Percentiles rank a stretch among this genome's conserved stretches.
phyloP scores from a whole-genome alignment of 306 rosid species.

The Cicer judaicum region DNA sequence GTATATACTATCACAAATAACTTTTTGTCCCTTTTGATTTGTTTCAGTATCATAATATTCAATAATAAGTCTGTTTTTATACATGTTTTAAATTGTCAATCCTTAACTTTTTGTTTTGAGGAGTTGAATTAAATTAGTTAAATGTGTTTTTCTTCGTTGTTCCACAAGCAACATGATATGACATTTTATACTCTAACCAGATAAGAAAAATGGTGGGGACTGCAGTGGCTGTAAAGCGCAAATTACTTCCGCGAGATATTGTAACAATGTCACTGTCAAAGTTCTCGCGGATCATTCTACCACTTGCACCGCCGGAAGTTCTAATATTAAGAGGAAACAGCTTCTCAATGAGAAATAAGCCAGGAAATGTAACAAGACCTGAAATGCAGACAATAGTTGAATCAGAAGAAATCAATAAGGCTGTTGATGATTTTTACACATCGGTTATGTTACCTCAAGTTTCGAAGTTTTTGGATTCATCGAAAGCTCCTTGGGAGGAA shows the following conservation, averaged over 20 bases:
- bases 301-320: slow-evolving; percentile 89
- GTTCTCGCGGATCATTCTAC: slow-evolving; percentile 75
- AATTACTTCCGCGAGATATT: slow-evolving; percentile 75
- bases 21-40: background rate
- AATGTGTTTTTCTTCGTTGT: slow-evolving; percentile 29
- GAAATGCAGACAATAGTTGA: slow-evolving; percentile 69
- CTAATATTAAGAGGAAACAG: slow-evolving; percentile 76
- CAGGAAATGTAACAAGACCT: slow-evolving; percentile 73
- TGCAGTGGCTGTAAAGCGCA: slow-evolving; percentile 80
- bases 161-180: slow-evolving; percentile 15
- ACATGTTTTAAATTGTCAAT: slow-evolving; percentile 20
- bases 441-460: slow-evolving; percentile 76
- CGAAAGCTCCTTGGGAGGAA: slow-evolving; percentile 72
- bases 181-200: slow-evolving; percentile 51
- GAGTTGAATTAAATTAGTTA: slow-evolving; percentile 28
- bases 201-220: slow-evolving; percentile 90
- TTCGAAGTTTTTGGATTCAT: slow-evolving; percentile 67
- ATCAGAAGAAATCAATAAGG: slow-evolving; percentile 63
- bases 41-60: slow-evolving; percentile 1
- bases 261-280: slow-evolving; percentile 63
- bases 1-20: background rate
- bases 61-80: slow-evolving; percentile 11
- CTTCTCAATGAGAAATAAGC: slow-evolving; percentile 61
- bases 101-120: background rate
- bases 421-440: slow-evolving; percentile 68